These are phyloP conservation scores for Annulohypoxylon truncatum DNA, from an alignment of 2,329 filamentous ascomycete species.

Conservation along the genomic window DNA sequence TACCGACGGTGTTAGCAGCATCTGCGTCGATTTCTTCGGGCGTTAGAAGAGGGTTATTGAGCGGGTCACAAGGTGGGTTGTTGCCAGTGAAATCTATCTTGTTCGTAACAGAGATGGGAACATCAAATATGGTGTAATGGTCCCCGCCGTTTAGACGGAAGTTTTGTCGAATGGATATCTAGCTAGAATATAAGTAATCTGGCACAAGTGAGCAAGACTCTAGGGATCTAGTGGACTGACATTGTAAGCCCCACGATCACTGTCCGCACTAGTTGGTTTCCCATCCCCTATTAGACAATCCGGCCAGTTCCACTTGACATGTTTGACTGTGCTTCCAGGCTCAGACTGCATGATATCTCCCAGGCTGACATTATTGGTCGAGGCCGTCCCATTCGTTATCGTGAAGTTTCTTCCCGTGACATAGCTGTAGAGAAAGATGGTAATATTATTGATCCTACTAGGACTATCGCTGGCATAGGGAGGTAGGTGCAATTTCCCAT, in stretches of 20 bases:
- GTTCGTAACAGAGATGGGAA: conserved; percentile 77
- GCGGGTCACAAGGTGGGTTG: conserved; percentile 61
- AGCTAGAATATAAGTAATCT: conserved; percentile 1
- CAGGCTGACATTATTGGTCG: conserved; percentile 63
- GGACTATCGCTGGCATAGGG: conserved; percentile 64
- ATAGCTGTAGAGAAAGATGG: conserved; percentile 74
- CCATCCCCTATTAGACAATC: conserved; percentile 74
- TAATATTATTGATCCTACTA: conserved; percentile 72
- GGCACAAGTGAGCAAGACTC: not conserved
- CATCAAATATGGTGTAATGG: conserved; percentile 76
- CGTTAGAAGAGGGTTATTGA: conserved; percentile 64
- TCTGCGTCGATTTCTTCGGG: conserved; percentile 58
- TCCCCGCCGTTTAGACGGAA: conserved; percentile 73
- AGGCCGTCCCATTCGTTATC: conserved; percentile 71
- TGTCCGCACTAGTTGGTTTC: conserved; percentile 56
- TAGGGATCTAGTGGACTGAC: conserved; percentile 50
- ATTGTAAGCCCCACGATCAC: conserved; percentile 72
- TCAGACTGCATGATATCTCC: conserved; percentile 74
- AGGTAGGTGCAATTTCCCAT: conserved; percentile 71
- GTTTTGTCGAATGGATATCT: conserved; percentile 78
- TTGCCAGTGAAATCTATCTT: conserved; percentile 60
- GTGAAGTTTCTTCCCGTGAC: conserved; percentile 74
- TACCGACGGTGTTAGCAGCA: conserved; percentile 57
- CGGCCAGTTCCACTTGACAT: conserved; percentile 79
- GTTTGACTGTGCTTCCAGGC: conserved; percentile 75